Evolutionary conservation across 2,329 filamentous ascomycete genomes (phyloP).

Genomic region (Ophiocordyceps camponoti-floridani): DNA sequence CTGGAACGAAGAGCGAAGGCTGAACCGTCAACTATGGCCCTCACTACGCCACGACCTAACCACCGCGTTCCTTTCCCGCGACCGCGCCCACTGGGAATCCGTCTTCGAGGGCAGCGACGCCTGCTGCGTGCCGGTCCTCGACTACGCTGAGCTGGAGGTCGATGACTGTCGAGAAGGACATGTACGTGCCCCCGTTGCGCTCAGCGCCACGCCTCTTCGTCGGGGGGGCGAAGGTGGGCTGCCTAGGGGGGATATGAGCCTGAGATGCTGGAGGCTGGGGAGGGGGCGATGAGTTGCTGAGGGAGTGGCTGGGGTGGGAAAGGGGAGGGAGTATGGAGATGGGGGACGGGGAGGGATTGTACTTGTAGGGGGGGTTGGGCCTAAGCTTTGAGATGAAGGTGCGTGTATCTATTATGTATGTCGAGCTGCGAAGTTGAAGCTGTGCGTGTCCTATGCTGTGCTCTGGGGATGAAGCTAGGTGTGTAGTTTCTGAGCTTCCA

Average conservation of each 20-base stretch:
- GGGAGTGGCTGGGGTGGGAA: constrained; percentile 61
- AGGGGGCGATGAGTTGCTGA: constrained; percentile 51
- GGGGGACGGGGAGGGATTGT: constrained; percentile 44
- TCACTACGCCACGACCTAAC: constrained; percentile 44
- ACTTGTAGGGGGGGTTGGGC: constrained; percentile 12
- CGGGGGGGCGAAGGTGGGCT: too few relatives aligned
- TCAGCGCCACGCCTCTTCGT: constrained; percentile 44
- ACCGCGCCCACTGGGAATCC: constrained; percentile 62
- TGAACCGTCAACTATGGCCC: constrained; percentile 49
- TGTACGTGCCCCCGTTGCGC: constrained; percentile 50
- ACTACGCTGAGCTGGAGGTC: constrained; percentile 50
- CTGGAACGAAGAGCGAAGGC: constrained; percentile 8
- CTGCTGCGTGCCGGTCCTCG: constrained; percentile 77
- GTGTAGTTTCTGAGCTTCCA: too few relatives aligned
- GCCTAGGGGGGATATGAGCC: constrained; percentile 50
- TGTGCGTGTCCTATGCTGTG: too few relatives aligned
- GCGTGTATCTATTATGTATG: too few relatives aligned
- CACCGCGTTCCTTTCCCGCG: constrained; percentile 47
- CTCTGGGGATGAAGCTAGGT: too few relatives aligned
- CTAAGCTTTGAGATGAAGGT: constrained; percentile 14
- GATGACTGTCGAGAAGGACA: constrained; percentile 38
- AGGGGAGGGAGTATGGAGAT: constrained; percentile 50
- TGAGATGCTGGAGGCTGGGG: constrained; percentile 40
- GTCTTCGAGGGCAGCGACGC: constrained; percentile 86
- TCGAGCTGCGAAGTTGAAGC: too few relatives aligned